Base-by-base conservation (phyloP, 257 asterid genomes). In the Solanum clarkiae region DNA sequence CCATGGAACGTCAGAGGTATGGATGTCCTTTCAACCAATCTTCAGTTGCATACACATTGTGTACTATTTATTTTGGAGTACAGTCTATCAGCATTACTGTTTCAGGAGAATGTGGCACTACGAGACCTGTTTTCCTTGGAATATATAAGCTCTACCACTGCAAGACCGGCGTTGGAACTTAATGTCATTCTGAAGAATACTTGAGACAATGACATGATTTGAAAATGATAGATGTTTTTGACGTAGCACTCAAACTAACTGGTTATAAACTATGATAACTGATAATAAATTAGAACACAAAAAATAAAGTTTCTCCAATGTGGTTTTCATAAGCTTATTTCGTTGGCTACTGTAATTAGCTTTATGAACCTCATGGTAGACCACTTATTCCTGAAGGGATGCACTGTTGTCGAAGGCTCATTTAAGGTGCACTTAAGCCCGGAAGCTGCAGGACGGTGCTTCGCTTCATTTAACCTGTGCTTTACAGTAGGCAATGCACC, bases 1-100 rank as follows among this genome's bases (percentile, higher is more conserved):
- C 87, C 93, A 97, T 91, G 98, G 98, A 85, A 93, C 98, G 60
- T 44, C 92, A 45, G 99, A 97, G 99, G 99, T 95, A 91, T 81
- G 90, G 75, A 85, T 49, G 36, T 82, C 29, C 81, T 66, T 84
- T 59, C 54, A 84, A 51, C n/a, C 65, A 77, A 77, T 15, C 82
- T 53, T 51, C 65, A 77, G 47, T 77, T 53, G 59, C 82, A 53
- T 77, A 15, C 10, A 4, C 14, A 6, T 47, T 47, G 22, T 49
- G 60, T 26, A 26, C 57, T 51, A 16, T 53, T 53, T 77, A 77
- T 15, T 77, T 15, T 53, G 63, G 63, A 26, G 5, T 51, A 77
- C 44, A 47, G 45, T 14, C 56, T 77, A 2, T 26, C 51, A 77
- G 22, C 65, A 16, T 29, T 77, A 49, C 26, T 26, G 45, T 51